These are phyloP conservation scores for Neurospora sp. DNA, from an alignment of 495 filamentous ascomycete species.

Conservation along the genomic window DNA sequence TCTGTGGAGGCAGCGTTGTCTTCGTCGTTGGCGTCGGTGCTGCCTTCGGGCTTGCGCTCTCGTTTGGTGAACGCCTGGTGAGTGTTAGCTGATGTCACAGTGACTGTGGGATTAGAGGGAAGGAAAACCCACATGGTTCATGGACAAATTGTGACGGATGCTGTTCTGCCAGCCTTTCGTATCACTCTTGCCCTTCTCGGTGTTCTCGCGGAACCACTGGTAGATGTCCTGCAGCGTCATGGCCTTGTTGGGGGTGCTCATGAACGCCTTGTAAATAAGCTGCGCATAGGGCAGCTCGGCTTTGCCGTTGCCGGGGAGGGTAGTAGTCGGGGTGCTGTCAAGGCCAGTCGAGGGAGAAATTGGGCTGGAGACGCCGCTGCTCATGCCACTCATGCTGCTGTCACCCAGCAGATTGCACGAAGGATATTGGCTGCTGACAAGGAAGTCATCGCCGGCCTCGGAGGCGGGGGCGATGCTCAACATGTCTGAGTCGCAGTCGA, in stretches of 20 bases:
- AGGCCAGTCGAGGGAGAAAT: not conserved
- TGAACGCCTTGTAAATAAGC: constrained; percentile 69
- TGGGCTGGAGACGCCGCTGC: constrained; percentile 4
- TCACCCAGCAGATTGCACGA: not conserved
- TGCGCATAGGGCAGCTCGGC: constrained; percentile 66
- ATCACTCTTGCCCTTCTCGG: constrained; percentile 55
- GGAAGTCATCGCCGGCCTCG: not conserved
- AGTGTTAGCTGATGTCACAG: not conserved
- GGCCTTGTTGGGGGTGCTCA: constrained; percentile 47
- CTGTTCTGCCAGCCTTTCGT: constrained; percentile 92
- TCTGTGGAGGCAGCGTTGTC: not conserved
- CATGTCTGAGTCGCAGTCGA: constrained; percentile 7
- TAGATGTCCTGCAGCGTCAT: constrained; percentile 85
- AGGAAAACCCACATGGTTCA: constrained; percentile 69
- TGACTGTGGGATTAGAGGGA: not conserved
- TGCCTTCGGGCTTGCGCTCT: constrained; percentile 18
- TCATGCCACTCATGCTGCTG: not conserved
- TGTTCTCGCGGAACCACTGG: constrained; percentile 77
- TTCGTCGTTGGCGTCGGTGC: constrained; percentile 1
- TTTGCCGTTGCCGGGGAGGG: constrained; percentile 13
- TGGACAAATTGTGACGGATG: constrained; percentile 92
- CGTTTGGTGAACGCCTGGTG: constrained; percentile 34
- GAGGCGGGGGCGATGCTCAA: not conserved
- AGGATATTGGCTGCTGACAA: constrained; percentile 1
- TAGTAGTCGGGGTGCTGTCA: not conserved